A percentile compares a stretch with the other conserved stretches of the same genome.
phyloP scores from a whole-genome alignment of 208 protist species.

The Perkinsela sp. region DNA sequence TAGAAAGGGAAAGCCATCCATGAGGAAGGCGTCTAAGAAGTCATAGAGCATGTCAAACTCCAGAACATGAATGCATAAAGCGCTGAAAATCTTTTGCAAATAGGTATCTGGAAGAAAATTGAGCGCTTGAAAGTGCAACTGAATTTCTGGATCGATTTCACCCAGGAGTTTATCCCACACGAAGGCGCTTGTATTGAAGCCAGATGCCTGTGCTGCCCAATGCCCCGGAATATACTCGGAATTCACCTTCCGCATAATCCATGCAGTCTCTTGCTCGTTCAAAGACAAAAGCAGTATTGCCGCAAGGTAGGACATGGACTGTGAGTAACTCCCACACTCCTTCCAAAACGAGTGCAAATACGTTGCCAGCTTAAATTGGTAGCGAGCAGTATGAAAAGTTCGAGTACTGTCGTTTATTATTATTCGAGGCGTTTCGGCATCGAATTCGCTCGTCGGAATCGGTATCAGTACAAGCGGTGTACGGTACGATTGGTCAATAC shows the following conservation, averaged over 20 bases:
- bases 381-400: slow-evolving; percentile 34
- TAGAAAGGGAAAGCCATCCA: slow-evolving; percentile 28
- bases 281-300: slow-evolving; percentile 41
- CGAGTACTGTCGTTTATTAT: slow-evolving; percentile 63
- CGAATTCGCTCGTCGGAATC: slow-evolving; percentile 29
- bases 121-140: slow-evolving; percentile 26
- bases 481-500: background rate
- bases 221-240: slow-evolving; percentile 42
- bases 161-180: slow-evolving; percentile 52
- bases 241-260: slow-evolving; percentile 33
- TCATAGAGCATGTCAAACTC: slow-evolving; percentile 37
- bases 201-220: slow-evolving; percentile 53
- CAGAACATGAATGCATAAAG: slow-evolving; percentile 57
- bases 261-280: slow-evolving; percentile 36
- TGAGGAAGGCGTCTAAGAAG: slow-evolving; percentile 53
- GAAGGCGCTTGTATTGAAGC: slow-evolving; percentile 54
- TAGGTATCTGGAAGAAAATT: slow-evolving; percentile 66
- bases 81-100: slow-evolving; percentile 59
- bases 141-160: slow-evolving; percentile 23
- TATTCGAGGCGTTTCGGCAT: slow-evolving; percentile 52
- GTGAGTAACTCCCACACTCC: slow-evolving; percentile 47
- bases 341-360: slow-evolving; percentile 43
- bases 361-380: slow-evolving; percentile 29
- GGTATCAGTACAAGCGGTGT: background rate
- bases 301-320: slow-evolving; percentile 65